Evolutionary conservation across 495 filamentous ascomycete genomes (phyloP), one percentile per base, ranked within the genome.

Genomic region (Glonium stellatum): DNA sequence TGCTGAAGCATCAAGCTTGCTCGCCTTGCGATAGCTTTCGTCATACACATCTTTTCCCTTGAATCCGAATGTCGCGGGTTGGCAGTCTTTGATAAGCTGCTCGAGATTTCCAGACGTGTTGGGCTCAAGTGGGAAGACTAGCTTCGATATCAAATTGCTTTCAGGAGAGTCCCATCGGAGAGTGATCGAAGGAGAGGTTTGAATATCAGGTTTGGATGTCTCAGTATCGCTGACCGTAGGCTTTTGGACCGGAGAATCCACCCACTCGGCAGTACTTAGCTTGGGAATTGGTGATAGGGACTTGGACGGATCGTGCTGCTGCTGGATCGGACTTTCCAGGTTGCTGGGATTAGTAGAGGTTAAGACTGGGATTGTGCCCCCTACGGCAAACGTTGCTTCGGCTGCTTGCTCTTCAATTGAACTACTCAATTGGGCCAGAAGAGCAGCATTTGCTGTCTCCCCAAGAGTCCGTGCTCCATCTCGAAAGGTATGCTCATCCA

Each of bases 11-110:
- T 80, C 78, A 11, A 85, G 57, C 67, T 81, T 79, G 5, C 69
- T 68, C 0, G 79, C 82, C 31, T 76, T 78, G 37, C 81, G 78
- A 58, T 81, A 80, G 0, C 58, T 63, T 27, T 76, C 76, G 59
- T 83, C 78, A 19, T 76, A 60, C 4, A 82, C 72, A 49, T 81
- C 73, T 56, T 78, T 57, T 6, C 75, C 68, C 0, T 69, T 70
- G 36, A 55, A 57, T 0, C 81, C 81, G 65, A 82, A 83, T 8
- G 67, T 77, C 0, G 80, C 79, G 4, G 77, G 75, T 25, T 67
- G 53, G 46, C 73, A 78, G 51, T 71, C 73, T 0, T 57, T n/a
- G 5, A 77, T 59, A 1, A 79, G 63, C 19, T 66, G 49, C 1
- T 56, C 15, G 1, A 67, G 31, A 35, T 15, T 22, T 0, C 49